Conservation (phyloP, 2,329 filamentous ascomycete genomes). For the Sordariomycetes sp. region DNA sequence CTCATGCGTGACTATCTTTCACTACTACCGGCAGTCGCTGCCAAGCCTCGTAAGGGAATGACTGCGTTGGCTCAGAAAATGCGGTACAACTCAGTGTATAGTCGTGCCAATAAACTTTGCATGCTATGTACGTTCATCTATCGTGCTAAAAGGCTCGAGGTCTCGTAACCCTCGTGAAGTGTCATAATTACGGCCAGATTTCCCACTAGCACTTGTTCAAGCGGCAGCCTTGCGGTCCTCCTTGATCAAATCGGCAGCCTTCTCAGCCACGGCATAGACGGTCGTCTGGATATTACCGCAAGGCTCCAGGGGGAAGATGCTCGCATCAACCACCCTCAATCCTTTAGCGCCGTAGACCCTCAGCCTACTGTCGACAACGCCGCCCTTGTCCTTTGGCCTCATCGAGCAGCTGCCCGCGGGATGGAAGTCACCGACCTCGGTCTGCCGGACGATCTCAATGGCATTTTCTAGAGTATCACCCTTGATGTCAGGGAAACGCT, state of each 20-base stretch:
- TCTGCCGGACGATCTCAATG: slow-evolving; percentile 17
- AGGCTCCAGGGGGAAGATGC: slow-evolving; percentile 44
- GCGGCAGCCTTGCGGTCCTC: slow-evolving; percentile 4
- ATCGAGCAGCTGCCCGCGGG: slow-evolving; percentile 47
- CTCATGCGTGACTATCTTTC: too few relatives aligned
- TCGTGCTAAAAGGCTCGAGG: too few relatives aligned
- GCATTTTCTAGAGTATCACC: slow-evolving; percentile 22
- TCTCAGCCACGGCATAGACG: slow-evolving; percentile 53
- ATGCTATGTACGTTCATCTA: too few relatives aligned
- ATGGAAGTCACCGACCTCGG: slow-evolving; percentile 46
- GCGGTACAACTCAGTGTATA: too few relatives aligned
- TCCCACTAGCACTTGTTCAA: too few relatives aligned
- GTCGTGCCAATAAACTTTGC: too few relatives aligned
- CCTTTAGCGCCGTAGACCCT: slow-evolving; percentile 43
- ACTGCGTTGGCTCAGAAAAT: too few relatives aligned
- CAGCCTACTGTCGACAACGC: slow-evolving; percentile 40
- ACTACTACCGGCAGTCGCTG: too few relatives aligned
- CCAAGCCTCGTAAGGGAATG: too few relatives aligned
- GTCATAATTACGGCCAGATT: too few relatives aligned
- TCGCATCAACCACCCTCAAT: slow-evolving; percentile 46
- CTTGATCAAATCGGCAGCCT: slow-evolving; percentile 17
- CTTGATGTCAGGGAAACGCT: slow-evolving; percentile 38
- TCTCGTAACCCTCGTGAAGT: too few relatives aligned
- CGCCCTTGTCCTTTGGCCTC: slow-evolving; percentile 33
- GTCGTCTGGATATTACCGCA: slow-evolving; percentile 51